Evolutionary conservation across 768 basidiomycete genomes (phyloP).

Genomic region (Sarcomyxa edulis): DNA sequence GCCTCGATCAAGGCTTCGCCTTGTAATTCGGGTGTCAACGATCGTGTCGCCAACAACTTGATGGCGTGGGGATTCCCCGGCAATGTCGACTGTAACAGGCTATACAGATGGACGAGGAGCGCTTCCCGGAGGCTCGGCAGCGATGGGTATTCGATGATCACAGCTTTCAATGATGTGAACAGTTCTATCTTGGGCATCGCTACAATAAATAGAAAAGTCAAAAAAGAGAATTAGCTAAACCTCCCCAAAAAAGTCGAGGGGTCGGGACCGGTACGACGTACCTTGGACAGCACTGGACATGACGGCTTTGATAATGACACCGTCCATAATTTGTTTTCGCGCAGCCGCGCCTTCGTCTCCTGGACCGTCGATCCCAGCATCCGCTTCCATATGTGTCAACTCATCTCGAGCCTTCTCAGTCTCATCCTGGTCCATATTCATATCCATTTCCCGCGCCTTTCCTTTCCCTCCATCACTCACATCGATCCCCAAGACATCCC

Average conservation of each 20-base stretch:
- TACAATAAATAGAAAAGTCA: slow-evolving; percentile 13
- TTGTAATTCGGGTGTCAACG: slow-evolving; percentile 21
- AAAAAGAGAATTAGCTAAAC: background rate
- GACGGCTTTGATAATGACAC: slow-evolving; percentile 77
- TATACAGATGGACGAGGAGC: slow-evolving; percentile 35
- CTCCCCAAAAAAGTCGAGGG: background rate
- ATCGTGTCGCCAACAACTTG: slow-evolving; percentile 27
- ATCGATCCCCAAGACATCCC: slow-evolving; percentile 72
- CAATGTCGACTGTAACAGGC: slow-evolving; percentile 23
- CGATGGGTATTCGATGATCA: slow-evolving; percentile 33
- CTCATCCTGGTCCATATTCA: slow-evolving; percentile 22
- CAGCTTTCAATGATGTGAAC: slow-evolving; percentile 31
- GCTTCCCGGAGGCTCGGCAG: slow-evolving; percentile 25
- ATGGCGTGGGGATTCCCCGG: slow-evolving; percentile 31
- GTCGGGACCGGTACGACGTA: slow-evolving; percentile 19
- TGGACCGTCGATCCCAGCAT: slow-evolving; percentile 40
- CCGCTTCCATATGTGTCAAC: slow-evolving; percentile 38
- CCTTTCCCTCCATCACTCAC: slow-evolving; percentile 22
- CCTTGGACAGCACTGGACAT: slow-evolving; percentile 72
- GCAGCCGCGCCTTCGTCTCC: slow-evolving; percentile 49
- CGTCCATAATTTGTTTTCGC: slow-evolving; percentile 64
- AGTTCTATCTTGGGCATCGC: slow-evolving; percentile 37
- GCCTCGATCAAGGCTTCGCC: slow-evolving; percentile 33
- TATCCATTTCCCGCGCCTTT: slow-evolving; percentile 19
- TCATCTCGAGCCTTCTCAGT: too few relatives aligned